A percentile compares a stretch with the other conserved stretches of the same genome.
Evolutionary conservation across 345 rosid genomes (phyloP).

Genomic region (Reutealis trisperma): DNA sequence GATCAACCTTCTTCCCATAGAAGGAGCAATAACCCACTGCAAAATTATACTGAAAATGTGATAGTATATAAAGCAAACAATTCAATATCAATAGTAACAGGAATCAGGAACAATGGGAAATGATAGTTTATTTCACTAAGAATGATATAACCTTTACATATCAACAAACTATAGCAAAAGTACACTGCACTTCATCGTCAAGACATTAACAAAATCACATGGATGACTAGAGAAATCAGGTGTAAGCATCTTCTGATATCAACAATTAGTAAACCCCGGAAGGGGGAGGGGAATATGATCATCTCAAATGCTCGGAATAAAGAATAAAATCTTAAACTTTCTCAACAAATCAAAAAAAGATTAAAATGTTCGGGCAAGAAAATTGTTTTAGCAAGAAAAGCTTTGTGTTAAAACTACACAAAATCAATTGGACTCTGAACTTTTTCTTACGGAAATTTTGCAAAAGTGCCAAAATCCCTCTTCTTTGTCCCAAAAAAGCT

Average conservation of each 20-base stretch:
- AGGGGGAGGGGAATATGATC: background rate
- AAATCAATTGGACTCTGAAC: background rate
- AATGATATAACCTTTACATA: background rate
- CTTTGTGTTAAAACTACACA: background rate
- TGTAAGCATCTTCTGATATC: slow-evolving; percentile 17
- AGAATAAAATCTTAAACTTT: slow-evolving; percentile 4
- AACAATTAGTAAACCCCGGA: slow-evolving; percentile 12
- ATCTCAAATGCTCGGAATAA: slow-evolving; percentile 4
- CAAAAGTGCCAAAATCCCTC: slow-evolving; percentile 3
- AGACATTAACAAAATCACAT: slow-evolving; percentile 26
- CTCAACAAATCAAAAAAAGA: background rate
- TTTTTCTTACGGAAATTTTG: slow-evolving; percentile 7
- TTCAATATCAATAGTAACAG: slow-evolving; percentile 6
- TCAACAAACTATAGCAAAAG: slow-evolving; percentile 15
- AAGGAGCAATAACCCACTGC: slow-evolving; percentile 55
- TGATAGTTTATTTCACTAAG: background rate
- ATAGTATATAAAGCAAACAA: slow-evolving; percentile 4
- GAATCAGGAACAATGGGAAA: slow-evolving; percentile 2
- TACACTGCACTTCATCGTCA: slow-evolving; percentile 21
- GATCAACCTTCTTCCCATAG: slow-evolving; percentile 49
- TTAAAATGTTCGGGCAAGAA: background rate
- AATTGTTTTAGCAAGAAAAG: background rate
- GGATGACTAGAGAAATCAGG: slow-evolving; percentile 25
- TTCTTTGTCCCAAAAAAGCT: slow-evolving; percentile 20
- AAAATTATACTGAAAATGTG: slow-evolving; percentile 21